These are phyloP conservation scores for Cercis canadensis DNA, from an alignment of 306 rosid genomes.

Conservation along the genomic window DNA sequence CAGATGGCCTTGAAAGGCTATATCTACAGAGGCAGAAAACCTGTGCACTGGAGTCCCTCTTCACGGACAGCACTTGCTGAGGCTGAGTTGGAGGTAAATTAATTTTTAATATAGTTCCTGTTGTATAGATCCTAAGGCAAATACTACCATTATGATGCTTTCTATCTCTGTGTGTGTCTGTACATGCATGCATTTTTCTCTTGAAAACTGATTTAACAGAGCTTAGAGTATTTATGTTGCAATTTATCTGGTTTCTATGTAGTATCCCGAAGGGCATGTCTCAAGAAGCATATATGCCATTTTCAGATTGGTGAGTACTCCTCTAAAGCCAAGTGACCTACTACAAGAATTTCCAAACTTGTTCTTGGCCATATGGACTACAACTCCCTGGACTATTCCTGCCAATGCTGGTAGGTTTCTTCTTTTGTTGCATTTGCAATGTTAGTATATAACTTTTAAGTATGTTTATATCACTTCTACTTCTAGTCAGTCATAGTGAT, in stretches of 20 bases:
- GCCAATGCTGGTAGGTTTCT: conserved; percentile 90
- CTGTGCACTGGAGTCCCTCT: conserved; percentile 99
- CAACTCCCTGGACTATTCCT: conserved; percentile 99
- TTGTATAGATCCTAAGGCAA: conserved; percentile 24
- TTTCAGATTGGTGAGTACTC: conserved; percentile 73
- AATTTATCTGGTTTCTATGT: conserved; percentile 43
- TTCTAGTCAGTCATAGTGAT: conserved; percentile 28
- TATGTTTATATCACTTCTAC: conserved; percentile 13
- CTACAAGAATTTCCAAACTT: conserved; percentile 79
- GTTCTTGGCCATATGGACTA: conserved; percentile 94
- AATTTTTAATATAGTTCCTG: conserved; percentile 7
- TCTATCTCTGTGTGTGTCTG: background rate
- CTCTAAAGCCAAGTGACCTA: conserved; percentile 52
- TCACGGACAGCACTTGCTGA: conserved; percentile 99
- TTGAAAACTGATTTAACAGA: conserved; percentile 18
- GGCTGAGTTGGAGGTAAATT: conserved; percentile 94
- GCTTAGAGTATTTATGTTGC: conserved; percentile 36
- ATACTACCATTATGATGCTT: background rate
- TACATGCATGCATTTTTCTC: conserved; percentile 23
- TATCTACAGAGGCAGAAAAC: conserved; percentile 95
- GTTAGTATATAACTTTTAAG: conserved; percentile 17
- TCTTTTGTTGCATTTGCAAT: conserved; percentile 38
- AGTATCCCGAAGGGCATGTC: conserved; percentile 95
- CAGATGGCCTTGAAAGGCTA: conserved; percentile 93
- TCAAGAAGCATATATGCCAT: conserved; percentile 88